Conservation (phyloP, 2,329 filamentous ascomycete genomes). For the Pseudogymnoascus sp. region DNA sequence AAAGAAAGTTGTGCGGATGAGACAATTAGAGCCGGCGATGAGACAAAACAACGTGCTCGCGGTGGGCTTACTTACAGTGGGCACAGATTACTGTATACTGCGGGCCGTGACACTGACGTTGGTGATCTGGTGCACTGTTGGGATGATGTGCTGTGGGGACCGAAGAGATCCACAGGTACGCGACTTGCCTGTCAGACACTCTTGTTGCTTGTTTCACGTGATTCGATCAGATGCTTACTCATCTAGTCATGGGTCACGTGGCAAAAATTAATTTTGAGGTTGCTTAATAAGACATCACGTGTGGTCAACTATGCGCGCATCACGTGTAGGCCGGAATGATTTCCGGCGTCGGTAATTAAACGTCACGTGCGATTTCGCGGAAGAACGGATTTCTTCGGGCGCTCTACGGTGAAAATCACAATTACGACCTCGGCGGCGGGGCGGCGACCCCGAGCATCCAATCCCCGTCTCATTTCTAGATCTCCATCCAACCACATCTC, state of each 20-base stretch:
- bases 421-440: neutral
- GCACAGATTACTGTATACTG: neutral
- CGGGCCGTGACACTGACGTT: neutral
- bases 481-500: neutral
- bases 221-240: neutral
- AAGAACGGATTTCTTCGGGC: neutral
- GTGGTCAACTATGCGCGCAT: too few relatives aligned
- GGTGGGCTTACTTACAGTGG: neutral
- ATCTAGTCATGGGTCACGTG: neutral
- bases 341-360: neutral
- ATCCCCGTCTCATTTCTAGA: neutral
- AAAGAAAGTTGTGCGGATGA: neutral
- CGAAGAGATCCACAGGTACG: neutral
- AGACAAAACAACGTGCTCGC: neutral
- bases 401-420: neutral
- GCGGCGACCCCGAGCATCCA: neutral
- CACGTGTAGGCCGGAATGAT: neutral
- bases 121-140: neutral
- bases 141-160: neutral
- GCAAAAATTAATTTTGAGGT: neutral
- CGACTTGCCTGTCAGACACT: too few relatives aligned
- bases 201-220: neutral
- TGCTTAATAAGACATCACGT: neutral
- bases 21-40: neutral
- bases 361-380: neutral